Percentiles rank a stretch among this genome's conserved stretches.
Evolutionary conservation across 257 asterid genomes (phyloP).

Genomic region (Paraleonurus japonicus): DNA sequence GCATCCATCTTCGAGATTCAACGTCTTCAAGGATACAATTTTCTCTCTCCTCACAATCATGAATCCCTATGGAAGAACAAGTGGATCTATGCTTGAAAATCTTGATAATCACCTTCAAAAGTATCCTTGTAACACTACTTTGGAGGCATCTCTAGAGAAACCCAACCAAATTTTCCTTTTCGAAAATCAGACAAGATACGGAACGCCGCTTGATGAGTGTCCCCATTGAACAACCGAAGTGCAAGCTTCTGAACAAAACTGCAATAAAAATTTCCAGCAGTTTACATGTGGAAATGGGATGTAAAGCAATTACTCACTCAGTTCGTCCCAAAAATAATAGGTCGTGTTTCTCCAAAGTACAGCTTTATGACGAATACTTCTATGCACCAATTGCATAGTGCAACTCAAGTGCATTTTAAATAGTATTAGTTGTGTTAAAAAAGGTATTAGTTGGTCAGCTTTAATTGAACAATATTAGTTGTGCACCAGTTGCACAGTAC

Average conservation of each 20-base stretch:
- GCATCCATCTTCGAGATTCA: not conserved
- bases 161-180: slow-evolving; percentile 86
- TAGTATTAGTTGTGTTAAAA: too few relatives aligned
- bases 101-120: not conserved
- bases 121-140: slow-evolving; percentile 23
- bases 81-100: not conserved
- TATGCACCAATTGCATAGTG: too few relatives aligned
- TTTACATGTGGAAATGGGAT: not conserved
- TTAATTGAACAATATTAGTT: too few relatives aligned
- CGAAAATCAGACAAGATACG: slow-evolving; percentile 87
- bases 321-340: not conserved
- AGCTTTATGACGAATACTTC: not conserved
- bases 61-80: not conserved
- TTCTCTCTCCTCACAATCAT: not conserved
- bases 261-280: slow-evolving; percentile 23
- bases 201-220: slow-evolving; percentile 79
- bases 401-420: too few relatives aligned
- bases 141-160: slow-evolving; percentile 85
- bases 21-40: slow-evolving; percentile 1
- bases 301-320: not conserved
- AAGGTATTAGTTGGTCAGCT: too few relatives aligned
- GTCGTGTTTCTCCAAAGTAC: not conserved
- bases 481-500: too few relatives aligned
- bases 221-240: slow-evolving; percentile 73
- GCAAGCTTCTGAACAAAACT: slow-evolving; percentile 88